Evolutionary conservation across 192 early-diverging fungal species (phyloP), one percentile per base, ranked within the genome.

Genomic region (Podila epicladia): DNA sequence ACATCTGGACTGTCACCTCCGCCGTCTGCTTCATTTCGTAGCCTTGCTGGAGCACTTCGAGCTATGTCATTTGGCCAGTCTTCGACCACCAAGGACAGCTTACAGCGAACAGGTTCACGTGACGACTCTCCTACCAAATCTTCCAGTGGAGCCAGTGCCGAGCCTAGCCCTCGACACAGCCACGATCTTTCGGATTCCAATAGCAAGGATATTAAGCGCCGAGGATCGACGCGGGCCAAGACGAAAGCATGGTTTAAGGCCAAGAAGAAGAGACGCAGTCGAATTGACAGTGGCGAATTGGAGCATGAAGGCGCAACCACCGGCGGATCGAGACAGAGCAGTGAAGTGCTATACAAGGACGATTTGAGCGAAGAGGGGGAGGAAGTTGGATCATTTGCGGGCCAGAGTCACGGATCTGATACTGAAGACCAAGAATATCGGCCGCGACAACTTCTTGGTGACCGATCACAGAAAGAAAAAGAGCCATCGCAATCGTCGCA

Each of bases 161-260:
- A 71, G 11, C 11, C 9, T 5, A 80, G 77, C 32, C 66, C 66
- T 13, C 45, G 77, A 28, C 63, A 45, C 24, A 80, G 77, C 53
- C 59, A 58, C 5, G 77, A 80, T 2, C 37, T 73, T 17, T 72
- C 77, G 8, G 77, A 80, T 31, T 62, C 71, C 0, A 69, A 28
- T 28, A 28, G 31, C 58, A 80, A 69, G 35, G 77, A 80, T 22
- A 38, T 69, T 22, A 80, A 69, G 62, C 48, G 71, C 19, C 71
- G 67, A 29, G 67, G 71, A 26, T 73, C 77, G 29, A 58, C 70
- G 0, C 53, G 71, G 19, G 71, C 77, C 4, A 80, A 80, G 41
- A 71, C 77, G 26, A 80, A 80, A 35, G 77, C 77, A 7, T 80
- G 77, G 77, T 72, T 80, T 28, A 80, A 73, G 26, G 45, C 71